These are phyloP conservation scores for Monosporozyma siamensis DNA, from an alignment of 805 yeast genomes.

Conservation along the genomic window DNA sequence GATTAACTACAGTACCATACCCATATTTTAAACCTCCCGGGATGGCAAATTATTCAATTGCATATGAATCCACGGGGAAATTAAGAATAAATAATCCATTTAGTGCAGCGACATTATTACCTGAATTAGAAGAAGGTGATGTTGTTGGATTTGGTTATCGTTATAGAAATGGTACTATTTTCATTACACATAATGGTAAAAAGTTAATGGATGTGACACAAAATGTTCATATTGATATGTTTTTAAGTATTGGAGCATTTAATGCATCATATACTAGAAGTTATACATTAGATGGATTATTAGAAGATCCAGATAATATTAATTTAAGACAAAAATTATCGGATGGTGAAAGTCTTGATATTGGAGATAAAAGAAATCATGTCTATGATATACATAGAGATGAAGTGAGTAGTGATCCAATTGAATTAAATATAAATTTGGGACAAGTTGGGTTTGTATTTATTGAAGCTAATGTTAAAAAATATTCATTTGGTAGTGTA, in stretches of 20 bases:
- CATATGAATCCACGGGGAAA: conserved; percentile 66
- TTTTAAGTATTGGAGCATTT: conserved; percentile 33
- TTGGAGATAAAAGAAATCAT: conserved; percentile 18
- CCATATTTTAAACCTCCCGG: conserved; percentile 75
- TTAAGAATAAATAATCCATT: conserved; percentile 59
- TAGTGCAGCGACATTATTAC: conserved; percentile 32
- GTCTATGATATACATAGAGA: conserved; percentile 18
- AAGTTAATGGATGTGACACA: conserved; percentile 75
- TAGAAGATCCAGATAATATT: conserved; percentile 30
- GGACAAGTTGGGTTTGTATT: conserved; percentile 76
- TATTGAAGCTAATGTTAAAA: conserved; percentile 76
- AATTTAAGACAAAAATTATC: conserved; percentile 21
- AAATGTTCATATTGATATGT: conserved; percentile 42
- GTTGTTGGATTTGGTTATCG: conserved; percentile 88
- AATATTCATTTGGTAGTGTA: conserved; percentile 61
- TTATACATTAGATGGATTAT: conserved; percentile 28
- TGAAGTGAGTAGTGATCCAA: conserved; percentile 22
- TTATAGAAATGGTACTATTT: conserved; percentile 70
- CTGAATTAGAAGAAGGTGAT: conserved; percentile 64
- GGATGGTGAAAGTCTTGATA: conserved; percentile 16
- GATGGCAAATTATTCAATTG: conserved; percentile 55
- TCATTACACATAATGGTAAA: conserved; percentile 91
- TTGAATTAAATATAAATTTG: conserved; percentile 50
- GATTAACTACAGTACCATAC: conserved; percentile 62
- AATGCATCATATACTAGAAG: conserved; percentile 33